Conservation (phyloP, 352 stramenopile species). For the Phytopythium vexans region DNA sequence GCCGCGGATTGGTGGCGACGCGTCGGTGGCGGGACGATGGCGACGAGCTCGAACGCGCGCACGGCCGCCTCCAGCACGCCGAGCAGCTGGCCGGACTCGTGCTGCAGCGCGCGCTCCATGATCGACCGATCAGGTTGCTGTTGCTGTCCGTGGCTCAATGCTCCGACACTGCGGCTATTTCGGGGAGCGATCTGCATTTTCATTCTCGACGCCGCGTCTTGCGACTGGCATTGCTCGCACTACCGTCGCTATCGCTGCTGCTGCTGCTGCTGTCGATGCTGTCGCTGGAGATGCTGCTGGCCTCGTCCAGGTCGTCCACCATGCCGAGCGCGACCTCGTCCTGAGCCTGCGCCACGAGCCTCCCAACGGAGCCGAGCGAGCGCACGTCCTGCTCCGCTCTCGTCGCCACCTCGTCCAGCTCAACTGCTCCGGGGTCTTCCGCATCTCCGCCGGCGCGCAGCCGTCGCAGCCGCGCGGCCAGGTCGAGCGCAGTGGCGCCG, state of each 20-base stretch:
- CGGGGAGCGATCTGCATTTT: background rate
- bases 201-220: conserved; percentile 1
- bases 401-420: background rate
- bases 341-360: conserved; percentile 55
- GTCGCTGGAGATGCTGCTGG: conserved; percentile 9
- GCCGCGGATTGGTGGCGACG: background rate
- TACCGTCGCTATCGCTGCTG: conserved; percentile 8
- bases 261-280: conserved; percentile 8
- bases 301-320: conserved; percentile 23
- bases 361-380: conserved; percentile 14
- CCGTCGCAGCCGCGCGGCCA: conserved; percentile 37
- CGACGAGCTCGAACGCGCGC: conserved; percentile 22
- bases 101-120: conserved; percentile 24
- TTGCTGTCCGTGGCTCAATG: background rate
- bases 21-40: conserved; percentile 14
- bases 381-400: conserved; percentile 9
- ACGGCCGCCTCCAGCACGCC: conserved; percentile 16
- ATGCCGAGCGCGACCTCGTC: conserved; percentile 62
- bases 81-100: conserved; percentile 19
- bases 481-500: conserved; percentile 17
- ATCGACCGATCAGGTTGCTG: background rate
- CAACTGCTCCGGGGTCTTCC: background rate
- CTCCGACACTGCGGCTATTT: background rate
- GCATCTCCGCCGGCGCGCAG: conserved; percentile 17
- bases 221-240: conserved; percentile 6